Base-by-base conservation (phyloP, 2,329 filamentous ascomycete genomes). In the Venturia oleaginea region DNA sequence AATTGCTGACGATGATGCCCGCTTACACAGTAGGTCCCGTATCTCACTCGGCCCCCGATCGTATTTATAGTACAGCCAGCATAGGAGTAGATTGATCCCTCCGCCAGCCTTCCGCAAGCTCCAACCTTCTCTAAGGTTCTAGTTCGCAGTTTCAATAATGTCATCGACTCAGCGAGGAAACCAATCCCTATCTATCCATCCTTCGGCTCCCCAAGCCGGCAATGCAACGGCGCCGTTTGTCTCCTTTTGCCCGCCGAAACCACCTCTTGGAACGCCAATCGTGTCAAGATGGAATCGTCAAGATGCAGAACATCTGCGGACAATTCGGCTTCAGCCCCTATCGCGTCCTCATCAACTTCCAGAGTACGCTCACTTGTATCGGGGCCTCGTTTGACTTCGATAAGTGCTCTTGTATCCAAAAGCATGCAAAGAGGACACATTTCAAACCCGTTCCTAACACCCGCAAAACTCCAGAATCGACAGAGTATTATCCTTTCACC, bases 251-350 rank as follows among this genome's bases (percentile, higher is more conserved):
- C 13, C 7, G 38, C n/a, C 11, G 8, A 13, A 55, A 37, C 27
- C 34, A 15, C 27, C 27, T 57, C 15, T 34, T 57, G 30, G 6
- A 32, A 57, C 51, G 51, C 51, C 51, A 57, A 34, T 57, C 30
- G 51, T 57, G 51, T 57, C 51, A 57, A 57, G 27, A 57, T 57
- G 27, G n/a, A n/a, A n/a, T n/a, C n/a, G n/a, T n/a, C n/a, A n/a
- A 57, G 27, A 57, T 57, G 27, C 30, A 30, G 51, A 34, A 34
- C 51, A 34, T 32, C n/a, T 6, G 51, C 27, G 51, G 51, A 34
- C 51, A 32, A 10, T 55, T 19, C 30, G 51, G 51, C 51, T 11
- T 34, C 51, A 34, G 51, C 51, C 51, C 30, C 51, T 57, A 57
- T 30, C 17, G 7, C n/a, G 27, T 32, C 27, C 51, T 6, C 13